Percentiles rank a stretch among this genome's conserved stretches.
Conservation (phyloP, 345 rosid species). For the Gossypium raimondii region DNA sequence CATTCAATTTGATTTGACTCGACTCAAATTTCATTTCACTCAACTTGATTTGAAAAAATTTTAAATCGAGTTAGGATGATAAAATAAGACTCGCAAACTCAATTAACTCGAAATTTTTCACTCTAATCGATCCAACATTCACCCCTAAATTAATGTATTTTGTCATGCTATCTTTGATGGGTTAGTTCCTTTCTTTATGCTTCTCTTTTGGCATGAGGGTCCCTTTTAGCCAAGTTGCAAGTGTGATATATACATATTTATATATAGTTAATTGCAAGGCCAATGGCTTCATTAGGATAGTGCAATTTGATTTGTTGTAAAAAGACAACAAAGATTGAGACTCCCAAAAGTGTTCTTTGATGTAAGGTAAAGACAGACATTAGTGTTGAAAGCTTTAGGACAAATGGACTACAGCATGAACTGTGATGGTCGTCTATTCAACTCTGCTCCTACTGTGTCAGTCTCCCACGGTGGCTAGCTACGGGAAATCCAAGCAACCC, state of each 20-base stretch:
- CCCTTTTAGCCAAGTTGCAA: neutral
- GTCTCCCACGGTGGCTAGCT: neutral
- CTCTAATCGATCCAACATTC: fast-evolving
- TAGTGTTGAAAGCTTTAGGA: conserved; percentile 12
- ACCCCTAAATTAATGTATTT: too few relatives aligned
- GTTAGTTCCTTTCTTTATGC: neutral
- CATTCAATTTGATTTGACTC: too few relatives aligned
- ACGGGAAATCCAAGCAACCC: neutral
- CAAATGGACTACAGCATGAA: neutral
- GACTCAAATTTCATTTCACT: too few relatives aligned
- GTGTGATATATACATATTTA: neutral
- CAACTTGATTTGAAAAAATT: too few relatives aligned
- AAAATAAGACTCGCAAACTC: too few relatives aligned
- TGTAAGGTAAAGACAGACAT: neutral
- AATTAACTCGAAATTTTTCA: too few relatives aligned
- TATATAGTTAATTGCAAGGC: conserved; percentile 1
- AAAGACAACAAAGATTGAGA: conserved; percentile 6
- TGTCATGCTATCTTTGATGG: neutral
- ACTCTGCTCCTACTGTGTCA: neutral
- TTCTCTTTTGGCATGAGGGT: neutral
- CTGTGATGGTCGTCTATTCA: neutral
- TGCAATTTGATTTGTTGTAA: conserved; percentile 16
- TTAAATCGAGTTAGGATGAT: too few relatives aligned
- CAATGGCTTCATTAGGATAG: conserved; percentile 4
- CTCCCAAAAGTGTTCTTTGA: conserved; percentile 9